A percentile compares a stretch with the other conserved stretches of the same genome.
Conservation (phyloP, 2,329 filamentous ascomycete genomes). For the Neofusicoccum ribis region DNA sequence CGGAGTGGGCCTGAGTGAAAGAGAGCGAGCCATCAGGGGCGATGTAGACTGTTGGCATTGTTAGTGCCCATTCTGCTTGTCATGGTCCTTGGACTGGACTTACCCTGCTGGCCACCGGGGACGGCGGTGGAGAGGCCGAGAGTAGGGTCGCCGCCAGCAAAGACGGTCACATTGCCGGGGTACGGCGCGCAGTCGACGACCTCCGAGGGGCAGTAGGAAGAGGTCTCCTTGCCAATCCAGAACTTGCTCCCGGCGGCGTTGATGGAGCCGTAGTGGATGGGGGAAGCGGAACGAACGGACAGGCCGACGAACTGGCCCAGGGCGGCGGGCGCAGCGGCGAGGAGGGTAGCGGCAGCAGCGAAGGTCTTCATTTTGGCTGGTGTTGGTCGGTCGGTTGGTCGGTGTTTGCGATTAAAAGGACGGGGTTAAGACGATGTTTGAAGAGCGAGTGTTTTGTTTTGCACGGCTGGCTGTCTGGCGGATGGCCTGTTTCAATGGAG, state of each 20-base stretch:
- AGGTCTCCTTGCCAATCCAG: conserved; percentile 50
- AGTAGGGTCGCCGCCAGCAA: conserved; percentile 38
- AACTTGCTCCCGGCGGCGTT: conserved; percentile 52
- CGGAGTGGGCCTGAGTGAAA: conserved; percentile 59
- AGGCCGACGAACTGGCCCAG: conserved; percentile 44
- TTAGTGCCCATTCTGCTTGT: conserved; percentile 6
- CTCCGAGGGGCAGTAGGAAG: conserved; percentile 52
- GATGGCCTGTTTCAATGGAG: neutral
- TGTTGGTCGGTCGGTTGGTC: neutral
- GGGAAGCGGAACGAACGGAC: conserved; percentile 47
- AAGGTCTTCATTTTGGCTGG: conserved; percentile 35
- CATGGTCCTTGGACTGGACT: neutral
- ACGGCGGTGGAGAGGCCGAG: conserved; percentile 51
- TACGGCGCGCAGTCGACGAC: conserved; percentile 41
- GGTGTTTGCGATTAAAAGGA: neutral
- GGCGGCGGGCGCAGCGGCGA: conserved; percentile 26
- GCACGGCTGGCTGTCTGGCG: neutral
- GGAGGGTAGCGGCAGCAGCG: conserved; percentile 30
- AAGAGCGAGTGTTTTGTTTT: neutral
- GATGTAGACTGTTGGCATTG: conserved; percentile 51
- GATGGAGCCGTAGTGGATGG: conserved; percentile 50
- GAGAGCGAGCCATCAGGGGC: conserved; percentile 54
- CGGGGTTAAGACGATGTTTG: neutral
- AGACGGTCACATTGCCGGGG: conserved; percentile 47
- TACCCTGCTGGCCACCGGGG: conserved; percentile 60